Evolutionary conservation across 768 basidiomycete species (phyloP), one percentile per base, ranked within the genome.

Genomic region (Dioszegia aurantiaca): DNA sequence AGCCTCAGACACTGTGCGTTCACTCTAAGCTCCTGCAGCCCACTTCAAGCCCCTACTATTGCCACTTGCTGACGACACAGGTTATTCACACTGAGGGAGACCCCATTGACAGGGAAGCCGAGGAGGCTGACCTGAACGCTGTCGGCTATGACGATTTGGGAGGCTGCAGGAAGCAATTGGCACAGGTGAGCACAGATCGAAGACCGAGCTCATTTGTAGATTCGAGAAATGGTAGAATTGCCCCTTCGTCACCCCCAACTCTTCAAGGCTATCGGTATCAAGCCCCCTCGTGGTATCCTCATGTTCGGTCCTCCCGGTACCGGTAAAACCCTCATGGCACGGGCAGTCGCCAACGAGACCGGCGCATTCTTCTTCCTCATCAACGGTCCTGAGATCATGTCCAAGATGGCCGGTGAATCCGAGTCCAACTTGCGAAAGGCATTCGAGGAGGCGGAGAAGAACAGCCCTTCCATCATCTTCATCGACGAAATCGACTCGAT

Each of bases 301-400:
- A 88, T 99, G 90, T 99, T 84, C 73, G 94, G 94, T 56, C 94
- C 94, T 63, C 94, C 94, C 31, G 95, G 95, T 82, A 98, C 94
- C 21, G 95, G 95, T 83, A 99, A 98, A 81, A 98, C 95, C 5
- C 84, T 99, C 65, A 99, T 99, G 94, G 95, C 95, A 51, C 87
- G 95, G 68, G 95, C 95, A 6, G 95, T 99, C 45, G 95, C 95
- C 63, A 99, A 99, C 77, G 95, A 99, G 79, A 99, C 95, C 26
- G 95, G 95, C 48, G 95, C 95, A 16, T 99, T 99, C 85, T 99
- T 99, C 84, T 99, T 99, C 86, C 81, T 98, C 49, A 99, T 99
- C 80, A 99, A 98, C 74, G 95, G 95, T 54, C 95, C 95, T 51
- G 95, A 99, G 79, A 98, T 99, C 77, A 99, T 99, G 95, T 90